phyloP scores from a whole-genome alignment of 495 filamentous ascomycete species.

The Xylaria scruposa region DNA sequence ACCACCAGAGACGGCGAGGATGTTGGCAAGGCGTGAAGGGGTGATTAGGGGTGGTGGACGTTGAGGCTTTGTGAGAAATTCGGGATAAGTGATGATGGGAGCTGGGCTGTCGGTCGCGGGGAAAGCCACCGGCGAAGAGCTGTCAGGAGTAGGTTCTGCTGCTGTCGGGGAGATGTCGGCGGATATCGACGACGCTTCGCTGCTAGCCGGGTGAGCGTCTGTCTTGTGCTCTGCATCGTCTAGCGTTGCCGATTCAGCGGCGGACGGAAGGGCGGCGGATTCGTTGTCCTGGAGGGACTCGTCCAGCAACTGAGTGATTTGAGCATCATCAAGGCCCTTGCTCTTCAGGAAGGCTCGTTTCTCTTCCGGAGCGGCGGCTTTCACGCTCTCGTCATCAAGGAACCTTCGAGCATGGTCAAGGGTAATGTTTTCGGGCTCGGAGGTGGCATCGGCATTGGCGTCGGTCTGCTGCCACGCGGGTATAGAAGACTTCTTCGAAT shows the following conservation, averaged over 20 bases:
- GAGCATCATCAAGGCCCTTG: conserved; percentile 73
- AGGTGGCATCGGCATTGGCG: conserved; percentile 22
- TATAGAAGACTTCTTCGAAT: conserved; percentile 30
- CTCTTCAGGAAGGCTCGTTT: conserved; percentile 80
- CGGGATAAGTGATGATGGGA: conserved; percentile 97
- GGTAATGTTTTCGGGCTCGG: conserved; percentile 48
- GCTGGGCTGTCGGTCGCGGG: conserved; percentile 58
- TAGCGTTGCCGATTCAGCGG: conserved; percentile 31
- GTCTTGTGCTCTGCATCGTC: conserved; percentile 25
- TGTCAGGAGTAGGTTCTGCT: conserved; percentile 29
- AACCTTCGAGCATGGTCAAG: conserved; percentile 78
- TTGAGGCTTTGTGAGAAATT: conserved; percentile 79
- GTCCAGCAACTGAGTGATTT: conserved; percentile 72
- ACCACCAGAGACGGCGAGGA: conserved; percentile 76
- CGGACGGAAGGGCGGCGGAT: conserved; percentile 35
- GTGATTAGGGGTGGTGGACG: conserved; percentile 75
- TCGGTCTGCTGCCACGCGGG: conserved; percentile 34
- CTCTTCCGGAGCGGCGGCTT: conserved; percentile 69
- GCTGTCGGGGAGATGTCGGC: conserved; percentile 28
- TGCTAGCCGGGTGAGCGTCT: conserved; percentile 13
- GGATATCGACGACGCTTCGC: conserved; percentile 17
- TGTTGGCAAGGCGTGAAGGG: conserved; percentile 72
- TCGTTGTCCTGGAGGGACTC: conserved; percentile 41
- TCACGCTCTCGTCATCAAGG: conserved; percentile 79
- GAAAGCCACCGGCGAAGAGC: conserved; percentile 25